A percentile compares a stretch with the other conserved stretches of the same genome.
phyloP scores from a whole-genome alignment of 225 moss, liverwort and hornwort genomes.

The Physcomitrellopsis africana region DNA sequence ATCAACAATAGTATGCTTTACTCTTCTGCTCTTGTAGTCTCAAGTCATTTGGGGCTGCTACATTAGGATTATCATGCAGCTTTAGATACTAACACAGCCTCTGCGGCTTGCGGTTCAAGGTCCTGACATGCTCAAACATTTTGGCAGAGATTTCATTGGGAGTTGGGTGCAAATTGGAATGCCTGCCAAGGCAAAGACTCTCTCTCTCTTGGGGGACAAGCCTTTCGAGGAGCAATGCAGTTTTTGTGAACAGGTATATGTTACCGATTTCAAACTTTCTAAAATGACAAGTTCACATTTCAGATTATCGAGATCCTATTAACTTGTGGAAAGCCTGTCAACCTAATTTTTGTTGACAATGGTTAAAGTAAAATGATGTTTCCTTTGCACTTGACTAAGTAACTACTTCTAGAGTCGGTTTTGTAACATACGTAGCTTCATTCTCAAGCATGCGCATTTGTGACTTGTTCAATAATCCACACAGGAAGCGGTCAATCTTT shows the following conservation, averaged over 20 bases:
- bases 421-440: neutral
- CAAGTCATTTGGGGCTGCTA: constrained; percentile 9
- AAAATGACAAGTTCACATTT: too few relatives aligned
- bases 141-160: constrained; percentile 74
- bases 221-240: constrained; percentile 66
- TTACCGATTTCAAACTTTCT: too few relatives aligned
- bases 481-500: constrained; percentile 94
- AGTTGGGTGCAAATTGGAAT: constrained; percentile 75
- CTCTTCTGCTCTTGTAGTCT: constrained; percentile 13
- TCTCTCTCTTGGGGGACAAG: constrained; percentile 52
- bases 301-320: too few relatives aligned
- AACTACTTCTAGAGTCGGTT: too few relatives aligned
- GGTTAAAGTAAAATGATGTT: too few relatives aligned
- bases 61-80: constrained; percentile 9
- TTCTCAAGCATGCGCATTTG: neutral
- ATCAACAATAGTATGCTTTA: neutral
- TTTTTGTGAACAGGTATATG: constrained; percentile 71
- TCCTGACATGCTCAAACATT: constrained; percentile 21
- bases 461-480: constrained; percentile 42
- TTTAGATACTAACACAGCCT: constrained; percentile 1
- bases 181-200: constrained; percentile 68
- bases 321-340: too few relatives aligned
- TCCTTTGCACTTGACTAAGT: too few relatives aligned
- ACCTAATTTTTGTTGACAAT: too few relatives aligned
- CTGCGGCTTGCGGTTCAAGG: constrained; percentile 18